Evolutionary conservation across 768 basidiomycete genomes (phyloP).

Genomic region (Tulasnella sp.): DNA sequence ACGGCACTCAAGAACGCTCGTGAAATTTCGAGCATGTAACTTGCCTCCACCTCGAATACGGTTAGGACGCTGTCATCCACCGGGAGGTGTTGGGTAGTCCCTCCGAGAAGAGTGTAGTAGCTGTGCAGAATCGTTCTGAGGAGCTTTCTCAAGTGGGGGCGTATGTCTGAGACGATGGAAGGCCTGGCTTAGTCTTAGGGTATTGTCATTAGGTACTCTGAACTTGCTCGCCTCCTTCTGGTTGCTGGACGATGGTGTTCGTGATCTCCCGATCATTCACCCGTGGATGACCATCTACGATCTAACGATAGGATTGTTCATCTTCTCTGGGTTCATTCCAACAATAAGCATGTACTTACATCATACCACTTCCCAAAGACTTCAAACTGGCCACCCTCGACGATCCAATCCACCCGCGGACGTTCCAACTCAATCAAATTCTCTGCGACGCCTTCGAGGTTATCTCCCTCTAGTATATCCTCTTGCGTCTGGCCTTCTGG

Average conservation of each 20-base stretch:
- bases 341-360: not conserved
- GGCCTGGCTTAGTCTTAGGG: not conserved
- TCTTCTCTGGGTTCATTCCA: not conserved
- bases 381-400: constrained; percentile 76
- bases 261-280: not conserved
- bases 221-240: constrained; percentile 15
- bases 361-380: constrained; percentile 64
- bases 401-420: constrained; percentile 86
- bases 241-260: constrained; percentile 29
- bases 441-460: constrained; percentile 57
- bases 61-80: constrained; percentile 45
- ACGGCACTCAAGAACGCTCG: constrained; percentile 89
- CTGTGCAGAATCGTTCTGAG: constrained; percentile 74
- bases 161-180: constrained; percentile 53
- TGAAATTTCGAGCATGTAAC: constrained; percentile 76
- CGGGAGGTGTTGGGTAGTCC: constrained; percentile 14
- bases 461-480: constrained; percentile 63
- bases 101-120: constrained; percentile 65
- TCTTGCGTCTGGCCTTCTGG: constrained; percentile 50
- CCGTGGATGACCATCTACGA: not conserved
- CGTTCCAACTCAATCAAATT: constrained; percentile 71
- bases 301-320: constrained; percentile 22
- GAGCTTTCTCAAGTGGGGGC: constrained; percentile 66
- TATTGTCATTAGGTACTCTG: not conserved
- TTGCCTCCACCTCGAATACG: constrained; percentile 64